These are phyloP conservation scores for Eimeria zaria DNA, from an alignment of 169 alveolate genomes.

Conservation along the genomic window DNA sequence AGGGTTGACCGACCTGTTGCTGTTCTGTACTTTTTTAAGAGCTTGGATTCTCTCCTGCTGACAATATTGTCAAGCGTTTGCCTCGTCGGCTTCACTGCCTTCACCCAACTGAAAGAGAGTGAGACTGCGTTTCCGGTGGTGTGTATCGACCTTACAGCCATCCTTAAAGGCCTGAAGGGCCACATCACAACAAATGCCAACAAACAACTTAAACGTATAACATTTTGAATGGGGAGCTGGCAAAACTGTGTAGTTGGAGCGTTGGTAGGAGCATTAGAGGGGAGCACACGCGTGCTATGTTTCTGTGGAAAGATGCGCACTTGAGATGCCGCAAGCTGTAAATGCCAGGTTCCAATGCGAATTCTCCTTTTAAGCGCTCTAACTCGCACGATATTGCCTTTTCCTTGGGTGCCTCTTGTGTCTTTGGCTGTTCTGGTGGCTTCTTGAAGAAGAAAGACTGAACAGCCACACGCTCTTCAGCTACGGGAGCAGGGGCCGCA, in stretches of 20 bases:
- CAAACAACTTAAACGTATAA: neutral
- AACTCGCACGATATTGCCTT: constrained; percentile 9
- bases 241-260: neutral
- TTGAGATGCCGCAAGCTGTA: constrained; percentile 70
- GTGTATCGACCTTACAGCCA: constrained; percentile 59
- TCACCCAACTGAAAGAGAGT: constrained; percentile 53
- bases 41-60: neutral
- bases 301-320: constrained; percentile 8
- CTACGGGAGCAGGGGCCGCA: constrained; percentile 18
- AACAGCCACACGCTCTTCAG: constrained; percentile 38
- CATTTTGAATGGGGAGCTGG: neutral
- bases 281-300: neutral
- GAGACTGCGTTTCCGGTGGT: constrained; percentile 71
- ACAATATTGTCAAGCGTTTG: constrained; percentile 25
- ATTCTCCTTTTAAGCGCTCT: constrained; percentile 50
- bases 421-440: constrained; percentile 4
- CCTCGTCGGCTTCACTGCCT: constrained; percentile 62
- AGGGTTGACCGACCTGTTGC: constrained; percentile 29
- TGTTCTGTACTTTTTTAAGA: constrained; percentile 17
- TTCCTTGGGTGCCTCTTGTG: constrained; percentile 13
- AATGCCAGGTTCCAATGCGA: constrained; percentile 55
- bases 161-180: constrained; percentile 19
- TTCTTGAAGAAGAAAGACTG: constrained; percentile 43
- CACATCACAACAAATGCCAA: neutral
- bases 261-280: constrained; percentile 5